These are phyloP conservation scores for Acanthamoeba sp. DNA, from an alignment of 208 protist genomes.

Conservation along the genomic window DNA sequence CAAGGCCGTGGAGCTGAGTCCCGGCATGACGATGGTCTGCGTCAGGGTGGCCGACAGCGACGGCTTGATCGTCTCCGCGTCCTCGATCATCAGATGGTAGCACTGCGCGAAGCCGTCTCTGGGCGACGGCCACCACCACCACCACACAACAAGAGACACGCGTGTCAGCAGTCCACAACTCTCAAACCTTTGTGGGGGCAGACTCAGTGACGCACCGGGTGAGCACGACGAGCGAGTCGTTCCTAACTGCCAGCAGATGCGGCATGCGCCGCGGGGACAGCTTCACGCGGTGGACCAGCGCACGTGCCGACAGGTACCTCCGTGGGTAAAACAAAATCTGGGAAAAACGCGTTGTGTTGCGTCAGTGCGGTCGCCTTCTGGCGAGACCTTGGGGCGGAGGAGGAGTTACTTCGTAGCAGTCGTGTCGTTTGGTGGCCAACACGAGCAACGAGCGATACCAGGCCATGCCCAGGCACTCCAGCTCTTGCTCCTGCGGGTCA, in stretches of 20 bases:
- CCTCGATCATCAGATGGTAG: slow-evolving; percentile 17
- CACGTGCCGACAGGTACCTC: neutral
- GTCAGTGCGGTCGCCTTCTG: too few species aligned
- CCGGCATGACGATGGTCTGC: slow-evolving; percentile 33
- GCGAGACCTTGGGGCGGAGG: too few species aligned
- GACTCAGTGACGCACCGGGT: slow-evolving; percentile 2
- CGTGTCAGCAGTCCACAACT: too few species aligned
- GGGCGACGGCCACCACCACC: too few species aligned
- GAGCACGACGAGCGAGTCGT: slow-evolving; percentile 37
- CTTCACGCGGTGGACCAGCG: slow-evolving; percentile 14
- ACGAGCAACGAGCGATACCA: slow-evolving; percentile 39
- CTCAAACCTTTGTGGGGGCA: neutral
- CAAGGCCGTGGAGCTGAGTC: neutral
- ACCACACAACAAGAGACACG: too few species aligned
- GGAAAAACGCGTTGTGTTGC: too few species aligned
- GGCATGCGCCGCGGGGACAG: neutral
- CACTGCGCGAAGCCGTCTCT: slow-evolving; percentile 17
- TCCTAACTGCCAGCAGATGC: neutral
- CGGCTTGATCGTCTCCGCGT: slow-evolving; percentile 40
- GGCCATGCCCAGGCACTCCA: neutral
- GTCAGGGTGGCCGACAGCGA: slow-evolving; percentile 21
- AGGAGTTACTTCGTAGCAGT: slow-evolving; percentile 20
- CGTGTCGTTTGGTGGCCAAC: neutral
- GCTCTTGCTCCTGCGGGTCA: slow-evolving; percentile 36
- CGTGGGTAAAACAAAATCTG: slow-evolving; percentile 62